Evolutionary conservation across 2,329 filamentous ascomycete genomes (phyloP).

Genomic region (Aureobasidium zeae): DNA sequence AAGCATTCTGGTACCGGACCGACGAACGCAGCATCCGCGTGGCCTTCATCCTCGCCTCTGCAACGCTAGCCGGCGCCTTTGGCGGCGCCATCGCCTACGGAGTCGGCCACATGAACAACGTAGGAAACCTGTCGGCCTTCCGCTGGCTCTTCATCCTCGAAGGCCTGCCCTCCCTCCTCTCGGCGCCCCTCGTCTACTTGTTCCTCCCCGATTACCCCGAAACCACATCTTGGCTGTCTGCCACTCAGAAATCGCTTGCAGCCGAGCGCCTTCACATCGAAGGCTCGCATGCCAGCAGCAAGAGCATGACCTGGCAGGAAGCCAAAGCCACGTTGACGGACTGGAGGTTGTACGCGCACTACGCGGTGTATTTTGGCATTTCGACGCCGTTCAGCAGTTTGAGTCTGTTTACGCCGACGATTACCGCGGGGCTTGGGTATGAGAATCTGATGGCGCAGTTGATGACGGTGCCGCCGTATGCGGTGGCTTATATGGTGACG

Average conservation of each 20-base stretch:
- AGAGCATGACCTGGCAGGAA: slow-evolving; percentile 40
- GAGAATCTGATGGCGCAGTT: slow-evolving; percentile 39
- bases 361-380: slow-evolving; percentile 43
- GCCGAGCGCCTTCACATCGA: slow-evolving; percentile 34
- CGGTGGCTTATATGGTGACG: slow-evolving; percentile 40
- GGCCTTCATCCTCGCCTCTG: slow-evolving; percentile 46
- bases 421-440: slow-evolving; percentile 57
- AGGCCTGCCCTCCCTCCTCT: slow-evolving; percentile 28
- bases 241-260: slow-evolving; percentile 37
- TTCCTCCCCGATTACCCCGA: slow-evolving; percentile 26
- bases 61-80: slow-evolving; percentile 46
- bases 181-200: slow-evolving; percentile 22
- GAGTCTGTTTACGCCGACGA: slow-evolving; percentile 36
- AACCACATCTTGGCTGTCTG: slow-evolving; percentile 25
- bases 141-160: slow-evolving; percentile 41
- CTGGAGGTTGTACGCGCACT: slow-evolving; percentile 45
- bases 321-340: slow-evolving; percentile 41
- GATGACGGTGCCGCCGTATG: slow-evolving; percentile 28
- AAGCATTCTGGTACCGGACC: slow-evolving; percentile 45
- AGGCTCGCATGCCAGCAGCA: slow-evolving; percentile 33
- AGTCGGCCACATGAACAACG: slow-evolving; percentile 34
- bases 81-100: slow-evolving; percentile 48
- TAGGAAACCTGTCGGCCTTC: slow-evolving; percentile 34
- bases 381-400: slow-evolving; percentile 26
- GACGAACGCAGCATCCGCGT: slow-evolving; percentile 51